phyloP scores from a whole-genome alignment of 176 grass and related monocot genomes.

The Lolium perenne region DNA sequence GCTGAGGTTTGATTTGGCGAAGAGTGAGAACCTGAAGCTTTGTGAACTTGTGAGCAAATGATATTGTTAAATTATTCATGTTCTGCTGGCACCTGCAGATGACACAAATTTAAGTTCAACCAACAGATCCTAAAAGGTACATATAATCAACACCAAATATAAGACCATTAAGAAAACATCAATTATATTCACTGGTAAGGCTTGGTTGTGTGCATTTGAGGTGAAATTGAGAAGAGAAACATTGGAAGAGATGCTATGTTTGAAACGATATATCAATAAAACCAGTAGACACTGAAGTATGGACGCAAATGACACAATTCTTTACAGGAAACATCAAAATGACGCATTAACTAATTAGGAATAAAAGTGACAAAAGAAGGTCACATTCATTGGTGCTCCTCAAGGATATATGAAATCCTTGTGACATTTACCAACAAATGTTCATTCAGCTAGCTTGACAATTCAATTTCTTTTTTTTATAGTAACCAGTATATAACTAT shows the following conservation, averaged over 20 bases:
- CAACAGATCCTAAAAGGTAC: neutral
- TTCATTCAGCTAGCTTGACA: neutral
- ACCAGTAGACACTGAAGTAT: neutral
- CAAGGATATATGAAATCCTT: neutral
- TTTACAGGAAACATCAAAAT: constrained; percentile 1
- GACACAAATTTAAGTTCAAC: constrained; percentile 10
- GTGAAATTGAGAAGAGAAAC: neutral
- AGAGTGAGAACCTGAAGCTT: constrained; percentile 76
- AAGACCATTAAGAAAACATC: neutral
- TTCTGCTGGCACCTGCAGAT: constrained; percentile 70
- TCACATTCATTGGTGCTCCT: neutral
- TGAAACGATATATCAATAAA: neutral
- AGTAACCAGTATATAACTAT: neutral
- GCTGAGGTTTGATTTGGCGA: constrained; percentile 77
- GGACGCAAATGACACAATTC: neutral
- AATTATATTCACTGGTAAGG: constrained; percentile 1
- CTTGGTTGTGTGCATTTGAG: neutral
- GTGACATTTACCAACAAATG: neutral
- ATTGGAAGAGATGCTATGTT: neutral
- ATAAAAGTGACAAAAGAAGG: neutral
- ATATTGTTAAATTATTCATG: constrained; percentile 74
- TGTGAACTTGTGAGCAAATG: constrained; percentile 71
- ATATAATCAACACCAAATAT: too few species aligned
- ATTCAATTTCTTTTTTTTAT: neutral
- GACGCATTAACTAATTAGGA: neutral